phyloP scores from a whole-genome alignment of 331 rosid species.

The Quercus tomentella region DNA sequence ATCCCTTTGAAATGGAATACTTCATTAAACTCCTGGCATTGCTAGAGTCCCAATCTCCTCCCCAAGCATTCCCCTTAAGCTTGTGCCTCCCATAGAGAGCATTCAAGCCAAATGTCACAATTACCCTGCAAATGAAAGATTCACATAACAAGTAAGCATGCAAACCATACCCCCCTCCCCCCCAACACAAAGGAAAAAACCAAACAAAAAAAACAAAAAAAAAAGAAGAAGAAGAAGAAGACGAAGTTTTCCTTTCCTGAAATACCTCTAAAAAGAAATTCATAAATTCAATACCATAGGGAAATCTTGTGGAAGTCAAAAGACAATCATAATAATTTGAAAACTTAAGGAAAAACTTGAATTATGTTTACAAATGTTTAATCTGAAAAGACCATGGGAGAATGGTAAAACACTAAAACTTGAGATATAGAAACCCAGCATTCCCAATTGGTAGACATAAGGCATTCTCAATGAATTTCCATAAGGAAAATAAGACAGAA shows the following conservation, averaged over 20 bases:
- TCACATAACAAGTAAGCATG: neutral
- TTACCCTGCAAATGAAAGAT: constrained; percentile 47
- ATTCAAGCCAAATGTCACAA: constrained; percentile 80
- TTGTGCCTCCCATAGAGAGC: constrained; percentile 78
- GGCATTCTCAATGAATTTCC: neutral
- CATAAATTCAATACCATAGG: neutral
- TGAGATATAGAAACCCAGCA: neutral
- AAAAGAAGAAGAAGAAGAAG: neutral
- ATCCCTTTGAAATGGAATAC: constrained; percentile 73
- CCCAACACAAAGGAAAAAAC: neutral
- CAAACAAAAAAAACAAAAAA: neutral
- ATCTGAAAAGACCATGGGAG: neutral
- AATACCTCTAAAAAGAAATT: neutral
- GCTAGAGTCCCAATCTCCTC: constrained; percentile 74
- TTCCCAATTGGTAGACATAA: too few relatives aligned
- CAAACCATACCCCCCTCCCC: neutral
- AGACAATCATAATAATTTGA: neutral
- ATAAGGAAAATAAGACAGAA: neutral
- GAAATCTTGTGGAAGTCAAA: neutral
- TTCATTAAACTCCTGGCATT: constrained; percentile 61
- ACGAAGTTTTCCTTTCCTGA: neutral
- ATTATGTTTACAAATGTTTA: neutral
- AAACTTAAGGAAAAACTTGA: neutral
- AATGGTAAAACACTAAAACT: neutral
- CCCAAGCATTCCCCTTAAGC: constrained; percentile 42